These are phyloP conservation scores for Barnettozyma sucrosica DNA, from an alignment of 805 yeast species.

Conservation along the genomic window DNA sequence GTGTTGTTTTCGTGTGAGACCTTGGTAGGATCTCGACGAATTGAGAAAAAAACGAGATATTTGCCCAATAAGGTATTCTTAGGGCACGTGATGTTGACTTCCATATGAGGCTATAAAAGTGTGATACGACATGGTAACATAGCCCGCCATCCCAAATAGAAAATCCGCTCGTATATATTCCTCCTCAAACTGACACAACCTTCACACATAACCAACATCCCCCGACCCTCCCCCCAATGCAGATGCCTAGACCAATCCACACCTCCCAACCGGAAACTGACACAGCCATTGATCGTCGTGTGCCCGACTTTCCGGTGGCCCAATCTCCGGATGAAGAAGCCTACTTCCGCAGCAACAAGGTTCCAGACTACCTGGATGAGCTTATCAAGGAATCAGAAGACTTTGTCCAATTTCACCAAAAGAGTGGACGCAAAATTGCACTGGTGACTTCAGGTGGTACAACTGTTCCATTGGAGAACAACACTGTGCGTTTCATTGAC, in stretches of 20 bases:
- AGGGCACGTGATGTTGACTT: slow-evolving; percentile 7
- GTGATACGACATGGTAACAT: background rate
- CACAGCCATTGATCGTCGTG: slow-evolving; percentile 73
- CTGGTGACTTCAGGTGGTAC: slow-evolving; percentile 96
- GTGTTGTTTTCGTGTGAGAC: background rate
- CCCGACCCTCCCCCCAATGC: background rate
- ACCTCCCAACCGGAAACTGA: slow-evolving; percentile 67
- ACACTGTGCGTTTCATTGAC: slow-evolving; percentile 94
- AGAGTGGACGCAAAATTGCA: slow-evolving; percentile 47
- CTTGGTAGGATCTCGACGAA: background rate
- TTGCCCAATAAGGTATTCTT: background rate
- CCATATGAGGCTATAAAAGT: slow-evolving; percentile 6
- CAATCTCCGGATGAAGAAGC: slow-evolving; percentile 60
- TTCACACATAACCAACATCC: background rate
- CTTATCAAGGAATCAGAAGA: slow-evolving; percentile 49
- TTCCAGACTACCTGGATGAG: slow-evolving; percentile 69
- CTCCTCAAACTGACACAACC: background rate
- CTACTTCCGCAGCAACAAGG: slow-evolving; percentile 65
- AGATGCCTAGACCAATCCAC: slow-evolving; percentile 30
- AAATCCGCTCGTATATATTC: background rate
- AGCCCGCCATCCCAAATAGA: background rate
- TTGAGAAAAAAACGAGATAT: background rate
- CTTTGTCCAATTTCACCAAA: slow-evolving; percentile 54
- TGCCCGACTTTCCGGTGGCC: slow-evolving; percentile 78
- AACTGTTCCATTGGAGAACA: slow-evolving; percentile 94